These are phyloP conservation scores for Butyriboletus loyo DNA, from an alignment of 768 basidiomycete species.

Conservation along the genomic window DNA sequence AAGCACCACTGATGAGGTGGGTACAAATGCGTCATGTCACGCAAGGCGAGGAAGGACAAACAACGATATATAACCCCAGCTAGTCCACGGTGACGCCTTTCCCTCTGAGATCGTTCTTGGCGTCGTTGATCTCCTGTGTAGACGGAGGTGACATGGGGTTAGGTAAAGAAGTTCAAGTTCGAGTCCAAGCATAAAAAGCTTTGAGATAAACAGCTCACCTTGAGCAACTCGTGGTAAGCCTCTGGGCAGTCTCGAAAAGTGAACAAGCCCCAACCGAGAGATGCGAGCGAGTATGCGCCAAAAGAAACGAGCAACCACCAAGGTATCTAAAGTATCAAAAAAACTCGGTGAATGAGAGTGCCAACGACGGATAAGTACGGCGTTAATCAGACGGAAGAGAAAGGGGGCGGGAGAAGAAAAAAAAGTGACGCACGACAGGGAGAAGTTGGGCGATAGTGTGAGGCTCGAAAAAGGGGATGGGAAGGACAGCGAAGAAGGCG, in stretches of 20 bases:
- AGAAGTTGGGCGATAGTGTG: constrained; percentile 4
- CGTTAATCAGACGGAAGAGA: too few species aligned
- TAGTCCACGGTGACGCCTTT: constrained; percentile 62
- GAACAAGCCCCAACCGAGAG: constrained; percentile 71
- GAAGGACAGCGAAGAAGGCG: constrained; percentile 10
- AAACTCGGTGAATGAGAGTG: too few species aligned
- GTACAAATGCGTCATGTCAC: not conserved
- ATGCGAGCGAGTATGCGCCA: constrained; percentile 76
- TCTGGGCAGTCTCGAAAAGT: constrained; percentile 78
- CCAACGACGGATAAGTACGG: too few species aligned
- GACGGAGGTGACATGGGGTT: not conserved
- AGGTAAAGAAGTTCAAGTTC: too few species aligned
- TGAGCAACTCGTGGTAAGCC: constrained; percentile 67
- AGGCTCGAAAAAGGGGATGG: constrained; percentile 14
- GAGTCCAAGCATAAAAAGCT: not conserved
- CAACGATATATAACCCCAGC: not conserved
- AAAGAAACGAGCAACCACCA: constrained; percentile 82
- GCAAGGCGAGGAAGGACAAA: not conserved
- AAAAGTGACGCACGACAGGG: constrained; percentile 17
- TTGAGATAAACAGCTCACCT: constrained; percentile 32
- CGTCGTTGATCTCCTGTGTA: constrained; percentile 56
- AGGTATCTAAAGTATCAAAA: constrained; percentile 61
- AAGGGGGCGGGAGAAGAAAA: too few species aligned
- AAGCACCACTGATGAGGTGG: not conserved
- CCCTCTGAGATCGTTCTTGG: constrained; percentile 55